phyloP scores from a whole-genome alignment of 129 eudicot species.

The Calendula officinalis region DNA sequence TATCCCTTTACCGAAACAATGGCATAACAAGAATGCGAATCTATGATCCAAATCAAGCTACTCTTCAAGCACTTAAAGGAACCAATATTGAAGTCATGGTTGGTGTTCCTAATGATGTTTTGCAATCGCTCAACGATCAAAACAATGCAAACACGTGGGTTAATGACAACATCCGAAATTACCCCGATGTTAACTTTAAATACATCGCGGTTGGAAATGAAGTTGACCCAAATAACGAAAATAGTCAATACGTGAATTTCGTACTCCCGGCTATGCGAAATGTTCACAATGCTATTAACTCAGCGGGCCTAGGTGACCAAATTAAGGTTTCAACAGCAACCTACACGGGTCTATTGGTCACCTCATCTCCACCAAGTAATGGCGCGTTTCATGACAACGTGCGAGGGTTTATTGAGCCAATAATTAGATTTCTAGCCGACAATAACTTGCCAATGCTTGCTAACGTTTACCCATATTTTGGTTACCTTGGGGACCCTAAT shows the following conservation, averaged over 20 bases:
- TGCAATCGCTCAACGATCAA: slow-evolving; percentile 28
- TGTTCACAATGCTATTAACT: slow-evolving; percentile 26
- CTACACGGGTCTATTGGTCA: slow-evolving; percentile 12
- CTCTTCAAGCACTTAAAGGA: slow-evolving; percentile 49
- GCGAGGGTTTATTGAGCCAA: slow-evolving; percentile 18
- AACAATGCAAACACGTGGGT: slow-evolving; percentile 50
- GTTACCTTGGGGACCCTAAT: slow-evolving; percentile 22
- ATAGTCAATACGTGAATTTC: not conserved
- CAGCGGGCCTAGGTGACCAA: slow-evolving; percentile 27
- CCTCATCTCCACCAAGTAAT: slow-evolving; percentile 11
- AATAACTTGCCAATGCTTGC: slow-evolving; percentile 27
- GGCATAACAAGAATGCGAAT: slow-evolving; percentile 48
- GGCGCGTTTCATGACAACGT: slow-evolving; percentile 13
- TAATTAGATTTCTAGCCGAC: slow-evolving; percentile 13
- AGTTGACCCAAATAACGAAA: slow-evolving; percentile 29
- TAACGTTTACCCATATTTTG: slow-evolving; percentile 34
- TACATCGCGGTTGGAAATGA: slow-evolving; percentile 67
- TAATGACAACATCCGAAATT: slow-evolving; percentile 35
- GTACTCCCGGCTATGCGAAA: slow-evolving; percentile 44
- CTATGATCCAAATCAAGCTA: slow-evolving; percentile 34
- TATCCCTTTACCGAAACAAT: slow-evolving; percentile 38
- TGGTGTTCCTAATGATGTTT: slow-evolving; percentile 37
- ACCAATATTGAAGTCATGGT: slow-evolving; percentile 45
- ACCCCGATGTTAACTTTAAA: slow-evolving; percentile 38
- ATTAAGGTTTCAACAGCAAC: slow-evolving; percentile 29